These are phyloP conservation scores for Backusella australiensis DNA, from an alignment of 192 early-diverging fungal species.

Conservation along the genomic window DNA sequence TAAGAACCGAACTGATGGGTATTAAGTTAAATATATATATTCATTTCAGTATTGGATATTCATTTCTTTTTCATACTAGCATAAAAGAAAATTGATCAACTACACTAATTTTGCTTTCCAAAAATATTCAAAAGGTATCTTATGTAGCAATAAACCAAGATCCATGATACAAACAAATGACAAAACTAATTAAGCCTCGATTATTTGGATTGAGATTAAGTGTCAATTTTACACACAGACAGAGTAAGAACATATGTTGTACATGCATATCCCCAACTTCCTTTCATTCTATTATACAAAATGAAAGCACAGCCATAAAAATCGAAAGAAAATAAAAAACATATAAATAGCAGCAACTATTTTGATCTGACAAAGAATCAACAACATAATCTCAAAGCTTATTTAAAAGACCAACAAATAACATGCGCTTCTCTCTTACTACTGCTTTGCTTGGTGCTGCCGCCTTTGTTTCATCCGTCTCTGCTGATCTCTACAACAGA, in stretches of 20 bases:
- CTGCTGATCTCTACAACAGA: constrained; percentile 19
- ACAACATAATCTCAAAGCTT: neutral
- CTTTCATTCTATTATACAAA: neutral
- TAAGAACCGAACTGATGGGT: neutral
- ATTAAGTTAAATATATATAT: too few species aligned
- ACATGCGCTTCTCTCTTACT: constrained; percentile 11
- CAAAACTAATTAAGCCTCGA: too few species aligned
- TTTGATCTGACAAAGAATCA: neutral
- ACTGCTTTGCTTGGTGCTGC: constrained; percentile 4
- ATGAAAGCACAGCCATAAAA: neutral
- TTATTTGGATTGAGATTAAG: too few species aligned
- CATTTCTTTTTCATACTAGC: too few species aligned
- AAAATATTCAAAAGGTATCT: too few species aligned
- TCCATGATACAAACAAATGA: too few species aligned
- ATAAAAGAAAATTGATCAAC: too few species aligned
- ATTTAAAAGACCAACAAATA: neutral
- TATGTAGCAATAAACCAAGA: too few species aligned
- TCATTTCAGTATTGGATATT: too few species aligned
- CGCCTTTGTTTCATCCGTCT: neutral
- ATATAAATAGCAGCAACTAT: neutral
- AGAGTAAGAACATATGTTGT: neutral
- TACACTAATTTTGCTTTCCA: too few species aligned
- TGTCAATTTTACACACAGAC: too few species aligned
- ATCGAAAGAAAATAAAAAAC: neutral
- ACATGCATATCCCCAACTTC: neutral